Evolutionary conservation across 345 rosid species (phyloP).

Genomic region (Kernera saxatilis): DNA sequence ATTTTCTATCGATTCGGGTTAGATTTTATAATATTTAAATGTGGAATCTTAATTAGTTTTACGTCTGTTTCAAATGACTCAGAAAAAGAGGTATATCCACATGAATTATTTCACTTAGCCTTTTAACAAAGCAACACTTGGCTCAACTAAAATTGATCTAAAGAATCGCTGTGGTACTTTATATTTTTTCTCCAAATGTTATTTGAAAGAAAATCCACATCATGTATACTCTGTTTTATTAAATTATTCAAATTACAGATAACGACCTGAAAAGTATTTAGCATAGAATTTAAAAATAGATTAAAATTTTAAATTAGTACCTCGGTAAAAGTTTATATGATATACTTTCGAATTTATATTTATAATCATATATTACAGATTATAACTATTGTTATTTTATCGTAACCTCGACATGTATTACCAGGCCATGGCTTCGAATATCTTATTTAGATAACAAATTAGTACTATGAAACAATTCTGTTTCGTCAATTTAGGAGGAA

Average conservation of each 20-base stretch:
- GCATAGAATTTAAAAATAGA: neutral
- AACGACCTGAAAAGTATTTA: neutral
- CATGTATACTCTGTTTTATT: neutral
- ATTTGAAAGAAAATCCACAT: neutral
- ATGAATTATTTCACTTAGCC: neutral
- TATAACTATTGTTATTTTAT: neutral
- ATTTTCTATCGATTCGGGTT: neutral
- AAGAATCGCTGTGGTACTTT: constrained; percentile 5
- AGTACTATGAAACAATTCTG: neutral
- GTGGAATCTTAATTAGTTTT: constrained; percentile 23
- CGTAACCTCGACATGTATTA: neutral
- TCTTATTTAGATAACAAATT: neutral
- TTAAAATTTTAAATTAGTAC: neutral
- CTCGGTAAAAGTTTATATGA: neutral
- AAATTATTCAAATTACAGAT: neutral
- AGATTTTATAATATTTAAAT: neutral
- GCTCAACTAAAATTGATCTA: constrained; percentile 12
- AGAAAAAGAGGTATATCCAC: constrained; percentile 25
- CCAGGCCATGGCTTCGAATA: neutral
- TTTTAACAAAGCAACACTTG: constrained; percentile 17
- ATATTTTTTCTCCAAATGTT: neutral
- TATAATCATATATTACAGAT: neutral
- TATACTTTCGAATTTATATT: no score
- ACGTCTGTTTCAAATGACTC: constrained; percentile 16
- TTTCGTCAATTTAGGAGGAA: neutral